phyloP scores from a whole-genome alignment of 106 monocot genomes.

The Posidonia australis region DNA sequence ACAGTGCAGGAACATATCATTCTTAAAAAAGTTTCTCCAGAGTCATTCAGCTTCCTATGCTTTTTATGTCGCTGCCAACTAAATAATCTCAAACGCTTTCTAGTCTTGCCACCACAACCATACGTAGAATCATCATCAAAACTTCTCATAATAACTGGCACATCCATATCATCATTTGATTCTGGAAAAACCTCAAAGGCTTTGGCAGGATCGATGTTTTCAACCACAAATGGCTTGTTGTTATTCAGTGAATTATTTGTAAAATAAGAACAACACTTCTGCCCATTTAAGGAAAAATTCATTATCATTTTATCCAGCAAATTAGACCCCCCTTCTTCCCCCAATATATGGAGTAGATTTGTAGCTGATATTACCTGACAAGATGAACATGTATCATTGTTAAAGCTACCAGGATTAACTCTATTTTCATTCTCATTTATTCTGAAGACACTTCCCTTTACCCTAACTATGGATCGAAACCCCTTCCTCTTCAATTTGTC shows the following conservation, averaged over 20 bases:
- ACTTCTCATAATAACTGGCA: neutral
- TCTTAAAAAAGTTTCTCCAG: neutral
- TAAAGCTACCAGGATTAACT: neutral
- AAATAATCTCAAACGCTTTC: slow-evolving; percentile 1
- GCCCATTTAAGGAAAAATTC: neutral
- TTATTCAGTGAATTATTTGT: too few relatives aligned
- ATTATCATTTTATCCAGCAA: neutral
- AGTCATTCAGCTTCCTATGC: neutral
- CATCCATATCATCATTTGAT: neutral
- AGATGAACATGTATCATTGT: neutral
- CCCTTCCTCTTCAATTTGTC: neutral
- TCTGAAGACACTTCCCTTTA: neutral
- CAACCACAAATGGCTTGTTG: too few relatives aligned
- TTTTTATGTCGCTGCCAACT: slow-evolving; percentile 5
- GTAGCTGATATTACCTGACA: too few relatives aligned
- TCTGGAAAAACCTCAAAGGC: neutral
- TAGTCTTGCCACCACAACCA: neutral
- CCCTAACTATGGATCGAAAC: neutral
- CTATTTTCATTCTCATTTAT: neutral
- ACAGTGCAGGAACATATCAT: neutral
- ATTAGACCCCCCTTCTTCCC: neutral
- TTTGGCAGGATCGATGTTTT: neutral
- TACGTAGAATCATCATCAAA: neutral
- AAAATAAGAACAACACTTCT: neutral
- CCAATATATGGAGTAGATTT: neutral